Percentiles rank a stretch among this genome's conserved stretches.
phyloP scores from a whole-genome alignment of 371 early-diverging fungal species.

The Chytridiales sp. region DNA sequence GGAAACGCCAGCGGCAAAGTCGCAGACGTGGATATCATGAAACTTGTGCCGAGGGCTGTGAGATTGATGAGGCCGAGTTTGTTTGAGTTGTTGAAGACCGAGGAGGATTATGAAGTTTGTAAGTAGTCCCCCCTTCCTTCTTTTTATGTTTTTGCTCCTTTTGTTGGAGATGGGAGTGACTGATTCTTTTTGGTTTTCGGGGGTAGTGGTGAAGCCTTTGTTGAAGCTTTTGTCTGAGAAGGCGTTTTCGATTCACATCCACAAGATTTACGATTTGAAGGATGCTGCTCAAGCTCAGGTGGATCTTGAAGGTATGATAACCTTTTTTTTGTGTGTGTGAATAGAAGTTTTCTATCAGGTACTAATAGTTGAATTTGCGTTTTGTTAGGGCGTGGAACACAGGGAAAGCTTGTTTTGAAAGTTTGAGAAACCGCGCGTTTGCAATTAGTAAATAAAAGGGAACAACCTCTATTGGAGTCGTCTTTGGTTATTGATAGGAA shows the following conservation, averaged over 20 bases:
- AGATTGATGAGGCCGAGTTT: conserved; percentile 77
- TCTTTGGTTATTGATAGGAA: too few species aligned
- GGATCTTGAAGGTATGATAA: conserved; percentile 61
- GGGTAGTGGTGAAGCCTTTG: conserved; percentile 27
- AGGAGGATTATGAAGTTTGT: conserved; percentile 68
- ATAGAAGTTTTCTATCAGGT: neutral
- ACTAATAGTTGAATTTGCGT: neutral
- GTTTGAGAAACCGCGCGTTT: conserved; percentile 12
- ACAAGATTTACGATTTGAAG: conserved; percentile 71
- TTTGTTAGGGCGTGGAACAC: conserved; percentile 26
- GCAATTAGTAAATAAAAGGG: neutral
- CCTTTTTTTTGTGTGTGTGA: neutral
- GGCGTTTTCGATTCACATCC: conserved; percentile 63
- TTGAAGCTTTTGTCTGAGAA: conserved; percentile 21
- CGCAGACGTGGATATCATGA: conserved; percentile 64
- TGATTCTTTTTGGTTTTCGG: neutral
- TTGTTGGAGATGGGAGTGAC: neutral
- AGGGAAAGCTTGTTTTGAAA: conserved; percentile 35
- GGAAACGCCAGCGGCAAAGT: conserved; percentile 91
- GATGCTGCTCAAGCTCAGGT: conserved; percentile 76
- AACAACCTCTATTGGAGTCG: neutral
- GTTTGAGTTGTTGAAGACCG: conserved; percentile 66
- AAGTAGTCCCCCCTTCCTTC: too few species aligned
- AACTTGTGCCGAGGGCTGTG: conserved; percentile 68
- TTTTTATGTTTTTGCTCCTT: neutral